These are phyloP conservation scores for Diplocarpon rosae DNA, from an alignment of 2,329 filamentous ascomycete species.

Conservation along the genomic window DNA sequence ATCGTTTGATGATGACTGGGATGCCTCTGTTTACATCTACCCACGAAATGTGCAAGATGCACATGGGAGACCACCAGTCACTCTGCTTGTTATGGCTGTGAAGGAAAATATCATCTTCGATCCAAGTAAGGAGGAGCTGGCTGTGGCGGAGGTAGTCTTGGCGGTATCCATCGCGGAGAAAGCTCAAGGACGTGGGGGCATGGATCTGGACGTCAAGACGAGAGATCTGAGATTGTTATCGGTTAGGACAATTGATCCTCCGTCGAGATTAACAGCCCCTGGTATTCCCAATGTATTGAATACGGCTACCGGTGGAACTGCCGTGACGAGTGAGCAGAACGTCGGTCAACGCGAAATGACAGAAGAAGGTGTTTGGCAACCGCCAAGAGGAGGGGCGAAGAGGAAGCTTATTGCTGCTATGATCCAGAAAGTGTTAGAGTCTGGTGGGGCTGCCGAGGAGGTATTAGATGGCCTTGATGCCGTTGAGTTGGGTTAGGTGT, in stretches of 20 bases:
- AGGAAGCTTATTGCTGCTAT: constrained; percentile 61
- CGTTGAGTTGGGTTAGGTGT: constrained; percentile 51
- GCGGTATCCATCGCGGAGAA: constrained; percentile 65
- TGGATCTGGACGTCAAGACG: constrained; percentile 27
- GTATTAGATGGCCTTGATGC: constrained; percentile 71
- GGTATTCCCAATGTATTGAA: constrained; percentile 57
- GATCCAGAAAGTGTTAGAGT: constrained; percentile 64
- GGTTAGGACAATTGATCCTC: constrained; percentile 63
- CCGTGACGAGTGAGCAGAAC: constrained; percentile 32
- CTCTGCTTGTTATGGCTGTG: constrained; percentile 78
- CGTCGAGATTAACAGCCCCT: constrained; percentile 60
- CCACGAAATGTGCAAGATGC: constrained; percentile 17
- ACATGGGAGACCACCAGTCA: constrained; percentile 63
- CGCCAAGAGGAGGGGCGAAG: constrained; percentile 74
- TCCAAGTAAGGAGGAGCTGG: constrained; percentile 80
- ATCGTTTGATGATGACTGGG: constrained; percentile 97
- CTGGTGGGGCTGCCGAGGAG: constrained; percentile 74
- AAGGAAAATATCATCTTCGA: constrained; percentile 90
- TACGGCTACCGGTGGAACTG: constrained; percentile 36
- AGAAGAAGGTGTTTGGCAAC: constrained; percentile 71
- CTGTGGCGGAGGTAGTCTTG: constrained; percentile 80
- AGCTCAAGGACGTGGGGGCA: constrained; percentile 24
- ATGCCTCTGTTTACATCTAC: constrained; percentile 68
- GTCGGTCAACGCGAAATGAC: constrained; percentile 40
- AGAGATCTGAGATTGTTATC: constrained; percentile 49